phyloP scores from a whole-genome alignment of 495 filamentous ascomycete genomes.

The Penicillium steckii region DNA sequence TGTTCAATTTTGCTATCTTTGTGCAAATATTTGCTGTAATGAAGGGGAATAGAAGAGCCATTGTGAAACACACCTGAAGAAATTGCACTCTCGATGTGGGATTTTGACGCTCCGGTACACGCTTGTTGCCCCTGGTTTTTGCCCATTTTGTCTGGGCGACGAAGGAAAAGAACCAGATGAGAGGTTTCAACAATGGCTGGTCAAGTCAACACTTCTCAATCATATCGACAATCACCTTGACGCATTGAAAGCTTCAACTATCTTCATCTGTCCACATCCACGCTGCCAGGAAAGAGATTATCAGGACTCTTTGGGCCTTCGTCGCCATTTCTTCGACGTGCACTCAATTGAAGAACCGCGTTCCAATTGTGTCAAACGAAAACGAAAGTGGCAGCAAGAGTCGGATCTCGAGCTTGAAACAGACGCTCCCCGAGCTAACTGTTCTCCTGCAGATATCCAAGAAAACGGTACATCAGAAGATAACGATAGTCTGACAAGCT shows the following conservation, averaged over 20 bases:
- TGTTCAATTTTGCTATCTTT: constrained; percentile 22
- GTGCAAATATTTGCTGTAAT: constrained; percentile 1
- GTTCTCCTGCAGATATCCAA: too few species aligned
- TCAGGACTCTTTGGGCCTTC: not conserved
- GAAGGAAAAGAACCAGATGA: constrained; percentile 5
- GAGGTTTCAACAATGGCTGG: too few species aligned
- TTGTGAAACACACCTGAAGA: constrained; percentile 11
- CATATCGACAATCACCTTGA: too few species aligned
- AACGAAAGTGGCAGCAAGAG: constrained; percentile 4
- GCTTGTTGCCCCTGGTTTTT: constrained; percentile 10
- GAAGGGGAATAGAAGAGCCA: constrained; percentile 8
- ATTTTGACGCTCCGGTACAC: constrained; percentile 20
- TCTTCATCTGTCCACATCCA: constrained; percentile 1
- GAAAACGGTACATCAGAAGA: too few species aligned
- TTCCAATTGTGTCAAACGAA: constrained; percentile 7
- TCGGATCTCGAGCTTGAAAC: not conserved
- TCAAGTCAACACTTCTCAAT: too few species aligned
- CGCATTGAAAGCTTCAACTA: not conserved
- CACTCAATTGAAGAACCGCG: constrained; percentile 8
- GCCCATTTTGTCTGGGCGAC: constrained; percentile 16
- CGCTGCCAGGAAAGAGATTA: constrained; percentile 1
- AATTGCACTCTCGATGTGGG: constrained; percentile 14
- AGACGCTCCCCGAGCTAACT: not conserved
- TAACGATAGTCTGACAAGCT: not conserved
- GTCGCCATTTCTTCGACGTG: constrained; percentile 1